Percentiles rank a stretch among this genome's conserved stretches.
Conservation (phyloP, 805 yeast genomes). For the Candida maesae region DNA sequence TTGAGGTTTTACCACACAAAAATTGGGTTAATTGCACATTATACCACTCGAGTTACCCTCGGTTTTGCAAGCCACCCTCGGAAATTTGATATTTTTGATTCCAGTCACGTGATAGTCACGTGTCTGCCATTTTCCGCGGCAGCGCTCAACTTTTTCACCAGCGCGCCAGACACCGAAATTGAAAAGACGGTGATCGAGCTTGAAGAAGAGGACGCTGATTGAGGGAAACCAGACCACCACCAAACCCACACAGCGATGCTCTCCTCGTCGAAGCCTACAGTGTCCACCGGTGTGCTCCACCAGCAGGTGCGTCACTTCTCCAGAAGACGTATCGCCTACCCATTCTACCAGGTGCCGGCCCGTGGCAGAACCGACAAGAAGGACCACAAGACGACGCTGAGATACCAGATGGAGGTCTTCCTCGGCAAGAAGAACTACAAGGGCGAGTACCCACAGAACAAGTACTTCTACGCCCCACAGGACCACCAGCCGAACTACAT, state of each 20-base stretch:
- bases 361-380: constrained; percentile 38
- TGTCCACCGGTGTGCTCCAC: constrained; percentile 2
- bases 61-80: not conserved
- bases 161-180: not conserved
- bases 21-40: too few species aligned
- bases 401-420: constrained; percentile 64
- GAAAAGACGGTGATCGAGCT: not conserved
- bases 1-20: too few species aligned
- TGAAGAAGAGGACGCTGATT: not conserved
- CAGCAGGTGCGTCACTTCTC: constrained; percentile 45
- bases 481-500: constrained; percentile 72
- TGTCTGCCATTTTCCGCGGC: too few species aligned
- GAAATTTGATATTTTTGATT: not conserved
- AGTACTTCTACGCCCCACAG: constrained; percentile 63
- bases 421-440: constrained; percentile 80
- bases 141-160: constrained; percentile 1
- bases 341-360: constrained; percentile 44
- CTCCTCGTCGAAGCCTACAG: constrained; percentile 5
- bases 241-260: constrained; percentile 3
- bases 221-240: not conserved
- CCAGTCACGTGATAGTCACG: too few species aligned
- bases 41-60: too few species aligned
- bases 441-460: constrained; percentile 77
- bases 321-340: constrained; percentile 51
- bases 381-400: constrained; percentile 48